Percentiles rank a stretch among this genome's conserved stretches.
Conservation (phyloP, 805 yeast species). For the Starmerella vaccinii region DNA sequence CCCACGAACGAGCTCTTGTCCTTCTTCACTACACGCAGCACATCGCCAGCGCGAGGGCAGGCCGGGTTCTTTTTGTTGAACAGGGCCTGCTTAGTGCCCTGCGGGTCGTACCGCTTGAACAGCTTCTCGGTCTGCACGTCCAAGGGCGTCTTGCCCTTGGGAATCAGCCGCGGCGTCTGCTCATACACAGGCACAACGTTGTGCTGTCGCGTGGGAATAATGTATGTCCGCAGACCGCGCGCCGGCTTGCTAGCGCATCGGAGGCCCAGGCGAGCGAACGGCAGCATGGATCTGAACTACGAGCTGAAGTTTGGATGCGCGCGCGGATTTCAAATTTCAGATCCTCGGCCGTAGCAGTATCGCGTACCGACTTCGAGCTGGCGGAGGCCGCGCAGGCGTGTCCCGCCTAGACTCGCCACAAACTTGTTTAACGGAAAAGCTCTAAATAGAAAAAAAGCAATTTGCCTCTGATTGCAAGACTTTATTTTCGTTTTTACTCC, state of each 20-base stretch:
- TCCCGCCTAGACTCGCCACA: not conserved
- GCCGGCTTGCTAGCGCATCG: not conserved
- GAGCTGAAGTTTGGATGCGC: not conserved
- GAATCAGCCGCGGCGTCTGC: conserved; percentile 29
- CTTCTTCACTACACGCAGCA: conserved; percentile 61
- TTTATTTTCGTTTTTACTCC: too few species aligned
- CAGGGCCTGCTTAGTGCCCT: conserved; percentile 53
- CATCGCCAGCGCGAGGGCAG: conserved; percentile 67
- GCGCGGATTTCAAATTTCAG: not conserved
- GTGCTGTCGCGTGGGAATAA: conserved; percentile 37
- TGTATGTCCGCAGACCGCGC: conserved; percentile 18
- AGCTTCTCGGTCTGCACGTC: conserved; percentile 43
- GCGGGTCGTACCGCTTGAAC: conserved; percentile 54
- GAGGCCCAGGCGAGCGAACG: not conserved
- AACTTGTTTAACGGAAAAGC: too few species aligned
- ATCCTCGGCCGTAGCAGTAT: not conserved
- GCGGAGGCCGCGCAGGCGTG: too few species aligned
- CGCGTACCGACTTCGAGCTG: not conserved
- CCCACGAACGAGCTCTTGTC: conserved; percentile 58
- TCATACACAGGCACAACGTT: conserved; percentile 31
- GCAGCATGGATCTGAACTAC: not conserved
- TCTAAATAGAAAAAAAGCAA: not conserved
- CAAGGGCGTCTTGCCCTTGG: conserved; percentile 31
- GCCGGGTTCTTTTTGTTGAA: conserved; percentile 40
- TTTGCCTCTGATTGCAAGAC: not conserved